Evolutionary conservation across 2,329 filamentous ascomycete genomes (phyloP).

Genomic region (Knufia fluminis): DNA sequence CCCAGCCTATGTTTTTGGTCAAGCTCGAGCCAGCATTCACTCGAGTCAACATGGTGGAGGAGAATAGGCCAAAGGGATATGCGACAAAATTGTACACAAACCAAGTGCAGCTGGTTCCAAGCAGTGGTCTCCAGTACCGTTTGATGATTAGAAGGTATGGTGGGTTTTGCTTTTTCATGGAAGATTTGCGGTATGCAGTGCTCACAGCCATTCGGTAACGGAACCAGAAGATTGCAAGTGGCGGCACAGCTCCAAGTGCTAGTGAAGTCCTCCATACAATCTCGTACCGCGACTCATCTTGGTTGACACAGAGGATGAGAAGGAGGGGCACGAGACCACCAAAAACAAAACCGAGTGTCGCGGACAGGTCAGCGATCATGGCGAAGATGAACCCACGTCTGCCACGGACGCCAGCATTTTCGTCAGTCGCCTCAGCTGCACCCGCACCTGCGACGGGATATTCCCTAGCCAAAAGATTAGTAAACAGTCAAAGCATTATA

Average conservation of each 20-base stretch:
- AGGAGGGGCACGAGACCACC: slow-evolving; percentile 32
- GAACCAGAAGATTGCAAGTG: slow-evolving; percentile 46
- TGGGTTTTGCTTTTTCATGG: slow-evolving; percentile 38
- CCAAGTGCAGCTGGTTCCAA: slow-evolving; percentile 41
- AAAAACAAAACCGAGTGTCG: slow-evolving; percentile 45
- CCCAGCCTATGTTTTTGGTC: too few species aligned
- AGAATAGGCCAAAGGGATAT: slow-evolving; percentile 48
- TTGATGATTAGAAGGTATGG: slow-evolving; percentile 43
- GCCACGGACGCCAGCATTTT: slow-evolving; percentile 36
- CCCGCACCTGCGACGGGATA: slow-evolving; percentile 33
- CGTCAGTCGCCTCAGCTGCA: slow-evolving; percentile 46
- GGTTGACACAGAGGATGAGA: slow-evolving; percentile 37
- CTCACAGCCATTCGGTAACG: slow-evolving; percentile 45
- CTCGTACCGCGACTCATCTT: slow-evolving; percentile 30
- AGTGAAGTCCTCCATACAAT: slow-evolving; percentile 47
- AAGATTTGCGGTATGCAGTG: slow-evolving; percentile 40
- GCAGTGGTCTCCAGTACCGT: slow-evolving; percentile 42
- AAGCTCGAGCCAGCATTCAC: slow-evolving; percentile 33
- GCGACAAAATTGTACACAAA: slow-evolving; percentile 48
- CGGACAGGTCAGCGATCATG: slow-evolving; percentile 45
- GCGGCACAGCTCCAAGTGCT: slow-evolving; percentile 42
- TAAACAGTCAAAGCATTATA: too few species aligned
- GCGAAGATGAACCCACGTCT: slow-evolving; percentile 48
- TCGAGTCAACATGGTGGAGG: slow-evolving; percentile 42
- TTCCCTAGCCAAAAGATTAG: too few species aligned